phyloP scores from a whole-genome alignment of 164 flowering plant species.

The Liquidambar formosana region DNA sequence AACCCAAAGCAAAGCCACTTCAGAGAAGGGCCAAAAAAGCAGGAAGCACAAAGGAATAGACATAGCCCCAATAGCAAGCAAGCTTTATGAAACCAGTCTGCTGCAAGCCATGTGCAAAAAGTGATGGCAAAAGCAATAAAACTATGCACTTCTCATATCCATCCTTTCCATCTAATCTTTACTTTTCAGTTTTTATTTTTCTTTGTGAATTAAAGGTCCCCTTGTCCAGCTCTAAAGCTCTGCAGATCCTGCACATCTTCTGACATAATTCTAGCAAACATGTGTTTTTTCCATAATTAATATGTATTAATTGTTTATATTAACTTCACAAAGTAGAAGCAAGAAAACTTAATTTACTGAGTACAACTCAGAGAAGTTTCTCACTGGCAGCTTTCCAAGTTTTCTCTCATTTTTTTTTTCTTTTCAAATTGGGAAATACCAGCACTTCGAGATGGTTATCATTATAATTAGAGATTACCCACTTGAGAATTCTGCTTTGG shows the following conservation, averaged over 20 bases:
- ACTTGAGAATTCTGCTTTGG: constrained; percentile 23
- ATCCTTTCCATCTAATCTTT: constrained; percentile 18
- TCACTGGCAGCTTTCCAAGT: too few relatives aligned
- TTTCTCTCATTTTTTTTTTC: too few relatives aligned
- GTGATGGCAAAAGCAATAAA: constrained; percentile 25
- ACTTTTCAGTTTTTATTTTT: constrained; percentile 19
- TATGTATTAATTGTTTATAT: constrained; percentile 1
- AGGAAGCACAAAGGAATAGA: constrained; percentile 23
- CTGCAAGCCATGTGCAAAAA: constrained; percentile 62
- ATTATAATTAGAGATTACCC: constrained; percentile 22
- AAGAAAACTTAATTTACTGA: neutral
- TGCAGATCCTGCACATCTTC: constrained; percentile 14
- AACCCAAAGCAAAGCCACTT: neutral
- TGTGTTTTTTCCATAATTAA: constrained; percentile 11
- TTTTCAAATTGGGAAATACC: too few relatives aligned
- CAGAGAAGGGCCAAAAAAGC: constrained; percentile 3
- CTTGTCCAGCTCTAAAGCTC: constrained; percentile 57
- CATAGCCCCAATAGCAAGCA: constrained; percentile 55
- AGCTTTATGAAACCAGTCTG: constrained; percentile 40
- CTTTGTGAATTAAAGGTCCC: constrained; percentile 3
- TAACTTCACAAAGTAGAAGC: constrained; percentile 4
- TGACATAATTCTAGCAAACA: constrained; percentile 23
- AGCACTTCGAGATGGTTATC: neutral
- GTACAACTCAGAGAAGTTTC: too few relatives aligned
- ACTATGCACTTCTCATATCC: constrained; percentile 17